phyloP scores from a whole-genome alignment of 2,329 filamentous ascomycete genomes.

The Monilinia polystroma region DNA sequence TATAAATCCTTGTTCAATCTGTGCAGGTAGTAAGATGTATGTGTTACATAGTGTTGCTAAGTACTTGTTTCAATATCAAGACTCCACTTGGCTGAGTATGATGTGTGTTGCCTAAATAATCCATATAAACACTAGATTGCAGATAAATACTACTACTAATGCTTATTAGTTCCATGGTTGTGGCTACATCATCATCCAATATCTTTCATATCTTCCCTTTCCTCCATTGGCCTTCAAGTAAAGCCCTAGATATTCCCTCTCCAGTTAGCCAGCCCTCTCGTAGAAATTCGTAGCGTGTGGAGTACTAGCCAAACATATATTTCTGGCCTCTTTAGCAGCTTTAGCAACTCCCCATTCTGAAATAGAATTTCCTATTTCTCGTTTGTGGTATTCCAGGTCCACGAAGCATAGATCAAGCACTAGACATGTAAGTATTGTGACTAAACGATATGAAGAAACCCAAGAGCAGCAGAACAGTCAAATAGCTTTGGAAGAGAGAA shows the following conservation, averaged over 20 bases:
- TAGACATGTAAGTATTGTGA: not conserved
- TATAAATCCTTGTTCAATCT: too few relatives aligned
- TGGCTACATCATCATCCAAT: constrained; percentile 29
- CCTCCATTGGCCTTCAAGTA: constrained; percentile 29
- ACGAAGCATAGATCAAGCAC: constrained; percentile 31
- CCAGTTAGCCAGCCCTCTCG: constrained; percentile 37
- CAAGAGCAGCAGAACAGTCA: too few relatives aligned
- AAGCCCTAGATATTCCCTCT: constrained; percentile 31
- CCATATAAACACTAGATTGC: too few relatives aligned
- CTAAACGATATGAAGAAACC: fast-evolving
- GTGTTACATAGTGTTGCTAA: too few relatives aligned
- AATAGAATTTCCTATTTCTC: constrained; percentile 29
- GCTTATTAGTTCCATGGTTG: not conserved
- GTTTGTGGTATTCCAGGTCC: constrained; percentile 27
- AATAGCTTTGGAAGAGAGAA: not conserved
- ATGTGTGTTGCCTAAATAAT: too few relatives aligned
- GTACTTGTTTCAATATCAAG: too few relatives aligned
- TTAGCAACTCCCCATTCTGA: constrained; percentile 25
- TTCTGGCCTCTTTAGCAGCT: constrained; percentile 25
- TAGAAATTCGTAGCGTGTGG: constrained; percentile 30
- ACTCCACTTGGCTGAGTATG: too few relatives aligned
- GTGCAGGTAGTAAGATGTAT: too few relatives aligned
- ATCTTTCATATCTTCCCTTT: constrained; percentile 26
- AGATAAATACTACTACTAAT: not conserved
- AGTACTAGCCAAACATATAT: constrained; percentile 30